Base-by-base conservation (phyloP, 805 yeast genomes). In the Priceomyces haplophilus region DNA sequence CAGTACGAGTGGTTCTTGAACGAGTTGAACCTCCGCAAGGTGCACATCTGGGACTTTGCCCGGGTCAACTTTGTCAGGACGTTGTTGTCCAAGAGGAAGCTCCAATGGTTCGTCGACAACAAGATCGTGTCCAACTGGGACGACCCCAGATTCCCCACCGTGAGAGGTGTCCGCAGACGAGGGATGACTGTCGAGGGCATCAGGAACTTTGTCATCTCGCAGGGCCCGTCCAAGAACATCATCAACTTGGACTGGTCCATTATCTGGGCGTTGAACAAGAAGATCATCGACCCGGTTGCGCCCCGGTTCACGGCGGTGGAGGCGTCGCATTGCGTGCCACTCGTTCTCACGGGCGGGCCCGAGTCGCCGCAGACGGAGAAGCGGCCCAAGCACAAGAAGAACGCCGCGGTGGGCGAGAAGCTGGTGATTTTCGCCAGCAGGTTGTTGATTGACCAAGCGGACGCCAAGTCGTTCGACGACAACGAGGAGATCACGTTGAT, bases 151-250 rank as follows among this genome's bases (percentile, higher is more conserved):
- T 93, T 93, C 88, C 99, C 99, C 54, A 93, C 99, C 37, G 96
- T 93, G 31, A 84, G 98, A 69, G 99, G 99, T 75, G 97, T 91
- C 41, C 88, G 97, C 76, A 84, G 99, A 78, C 86, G 99, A 75
- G 99, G 99, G 75, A 93, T 93, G 99, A 82, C 97, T 31, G 95
- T 93, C 50, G 97, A 93, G 73, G 99, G 98, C 52, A 80, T 93
- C 65, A 82, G 91, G 69, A 86, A 87, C 76, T 93, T 93, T 58
- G 86, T 93, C 53, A 75, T 93, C 48, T 79, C 95, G 39, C 98
- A 93, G 74, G 99, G 99, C 58, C 99, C 99, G 32, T 91, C 98
- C 37, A 88, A 85, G 73, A 93, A 93, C 74, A 89, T 93, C 59
- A 84, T 93, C 62, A 93, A 95, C 75, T 76, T 93, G 62, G 99